Percentiles rank a stretch among this genome's conserved stretches.
These are phyloP conservation scores for Tolypocladium pustulatum DNA, from an alignment of 2,329 filamentous ascomycete genomes.

Conservation along the genomic window DNA sequence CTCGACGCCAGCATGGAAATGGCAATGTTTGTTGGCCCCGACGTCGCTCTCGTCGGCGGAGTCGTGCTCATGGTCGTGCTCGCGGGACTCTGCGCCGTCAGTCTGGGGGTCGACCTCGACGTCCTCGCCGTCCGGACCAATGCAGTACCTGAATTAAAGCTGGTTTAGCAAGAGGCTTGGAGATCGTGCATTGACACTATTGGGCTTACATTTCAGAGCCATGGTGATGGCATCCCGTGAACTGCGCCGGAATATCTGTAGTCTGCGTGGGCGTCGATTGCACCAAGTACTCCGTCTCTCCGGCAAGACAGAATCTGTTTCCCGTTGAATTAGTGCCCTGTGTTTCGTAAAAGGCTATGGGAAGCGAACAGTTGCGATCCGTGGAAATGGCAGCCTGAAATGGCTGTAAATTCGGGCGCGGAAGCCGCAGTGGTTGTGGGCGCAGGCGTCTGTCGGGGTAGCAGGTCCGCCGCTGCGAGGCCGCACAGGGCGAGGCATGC, in stretches of 20 bases:
- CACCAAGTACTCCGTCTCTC: conserved; percentile 30
- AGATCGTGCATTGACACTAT: too few relatives aligned
- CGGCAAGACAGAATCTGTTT: conserved; percentile 32
- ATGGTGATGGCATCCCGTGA: conserved; percentile 56
- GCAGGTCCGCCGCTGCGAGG: conserved; percentile 10
- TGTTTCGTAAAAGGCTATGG: not conserved
- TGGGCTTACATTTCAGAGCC: conserved; percentile 40
- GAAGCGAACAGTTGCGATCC: conserved; percentile 25
- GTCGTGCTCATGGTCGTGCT: conserved; percentile 9
- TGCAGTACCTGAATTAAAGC: conserved; percentile 44
- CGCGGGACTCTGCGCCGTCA: conserved; percentile 11
- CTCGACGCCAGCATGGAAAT: conserved; percentile 69
- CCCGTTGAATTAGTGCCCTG: not conserved
- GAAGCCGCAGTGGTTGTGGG: conserved; percentile 12
- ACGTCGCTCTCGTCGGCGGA: conserved; percentile 7
- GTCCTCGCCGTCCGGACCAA: conserved; percentile 49
- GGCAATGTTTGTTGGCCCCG: conserved; percentile 18
- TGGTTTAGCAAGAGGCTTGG: not conserved
- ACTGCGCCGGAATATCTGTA: conserved; percentile 45
- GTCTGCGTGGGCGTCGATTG: conserved; percentile 41
- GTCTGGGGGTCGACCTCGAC: conserved; percentile 40
- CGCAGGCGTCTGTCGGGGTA: conserved; percentile 20
- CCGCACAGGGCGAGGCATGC: conserved; percentile 8
- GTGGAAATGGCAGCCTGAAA: conserved; percentile 32
- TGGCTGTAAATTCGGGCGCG: conserved; percentile 20